A percentile compares a stretch with the other conserved stretches of the same genome.
Evolutionary conservation across 2,329 filamentous ascomycete genomes (phyloP).

Genomic region (Aureobasidium sp.): DNA sequence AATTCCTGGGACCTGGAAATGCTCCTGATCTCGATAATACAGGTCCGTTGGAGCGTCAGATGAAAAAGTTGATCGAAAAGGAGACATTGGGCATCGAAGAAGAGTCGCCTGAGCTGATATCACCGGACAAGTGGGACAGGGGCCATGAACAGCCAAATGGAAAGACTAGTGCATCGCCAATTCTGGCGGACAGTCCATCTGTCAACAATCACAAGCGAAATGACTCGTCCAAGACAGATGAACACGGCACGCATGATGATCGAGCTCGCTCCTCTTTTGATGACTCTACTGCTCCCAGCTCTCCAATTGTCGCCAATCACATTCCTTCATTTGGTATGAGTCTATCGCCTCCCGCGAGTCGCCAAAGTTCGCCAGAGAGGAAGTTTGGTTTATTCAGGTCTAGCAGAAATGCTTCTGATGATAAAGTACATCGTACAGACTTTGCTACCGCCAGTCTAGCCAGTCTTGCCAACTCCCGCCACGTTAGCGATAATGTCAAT

Average conservation of each 20-base stretch:
- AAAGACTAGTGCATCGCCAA: not conserved
- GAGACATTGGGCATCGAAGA: slow-evolving; percentile 30
- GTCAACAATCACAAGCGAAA: slow-evolving; percentile 2
- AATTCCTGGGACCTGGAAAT: slow-evolving; percentile 47
- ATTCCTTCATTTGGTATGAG: slow-evolving; percentile 30
- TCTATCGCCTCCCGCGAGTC: slow-evolving; percentile 32
- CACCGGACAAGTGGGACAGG: slow-evolving; percentile 36
- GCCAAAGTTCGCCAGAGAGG: slow-evolving; percentile 28
- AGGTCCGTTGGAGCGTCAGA: slow-evolving; percentile 40
- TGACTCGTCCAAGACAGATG: not conserved
- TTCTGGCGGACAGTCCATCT: not conserved
- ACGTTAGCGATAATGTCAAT: slow-evolving; percentile 28
- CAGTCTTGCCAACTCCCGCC: slow-evolving; percentile 21
- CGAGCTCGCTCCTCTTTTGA: slow-evolving; percentile 35
- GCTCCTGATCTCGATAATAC: slow-evolving; percentile 35
- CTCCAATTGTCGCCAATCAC: slow-evolving; percentile 28
- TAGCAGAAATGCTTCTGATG: slow-evolving; percentile 26
- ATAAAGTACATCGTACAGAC: slow-evolving; percentile 27
- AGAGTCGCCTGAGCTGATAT: slow-evolving; percentile 33
- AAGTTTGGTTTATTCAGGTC: slow-evolving; percentile 37
- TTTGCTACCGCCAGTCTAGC: slow-evolving; percentile 22
- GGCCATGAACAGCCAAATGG: not conserved
- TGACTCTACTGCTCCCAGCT: slow-evolving; percentile 34
- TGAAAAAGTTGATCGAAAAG: slow-evolving; percentile 38
- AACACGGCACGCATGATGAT: slow-evolving; percentile 15